Evolutionary conservation across 306 rosid species (phyloP), one percentile per base, ranked within the genome.

Genomic region (Ammopiptanthus mongolicus): DNA sequence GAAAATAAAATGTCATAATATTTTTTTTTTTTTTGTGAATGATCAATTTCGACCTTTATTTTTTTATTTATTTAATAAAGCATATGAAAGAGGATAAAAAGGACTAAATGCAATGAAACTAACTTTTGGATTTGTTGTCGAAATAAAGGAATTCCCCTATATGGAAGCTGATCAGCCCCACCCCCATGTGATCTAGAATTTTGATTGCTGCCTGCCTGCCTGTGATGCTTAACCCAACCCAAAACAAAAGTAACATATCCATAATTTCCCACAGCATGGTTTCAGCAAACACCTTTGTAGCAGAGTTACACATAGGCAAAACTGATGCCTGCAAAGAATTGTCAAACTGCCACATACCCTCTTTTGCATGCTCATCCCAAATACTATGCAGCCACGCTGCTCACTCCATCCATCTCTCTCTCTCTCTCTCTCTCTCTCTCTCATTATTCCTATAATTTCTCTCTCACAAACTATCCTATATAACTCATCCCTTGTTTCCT

Each of bases 311-410:
- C 56, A 73, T 61, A 44, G 6, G 48, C 78, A 51, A 57, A n/a
- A 18, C 2, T 12, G 41, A 44, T 83, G 33, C 19, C 69, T 64
- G 78, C 77, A 64, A 71, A 44, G 61, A 67, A 77, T 17, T 77
- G 73, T 71, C 41, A 62, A 65, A 80, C 33, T 64, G 97, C 91
- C 98, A 91, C 97, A 63, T 91, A 86, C 83, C 87, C 87, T 15
- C 18, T 31, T 71, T 86, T 90, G 96, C 97, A 93, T 93, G 98
- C 68, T 78, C 51, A 82, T 74, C 84, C 85, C 97, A 74, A 91
- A 89, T 86, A 57, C 74, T 78, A 65, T 62, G 79, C 71, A 25
- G 96, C 93, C 94, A 88, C 95, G 92, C 83, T 33, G 37, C 66
- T 41, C 39, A 71, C 3, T 74, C 86, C 85, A 83, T 72, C 23